Evolutionary conservation across 345 rosid species (phyloP).

Genomic region (Camelina laxa): DNA sequence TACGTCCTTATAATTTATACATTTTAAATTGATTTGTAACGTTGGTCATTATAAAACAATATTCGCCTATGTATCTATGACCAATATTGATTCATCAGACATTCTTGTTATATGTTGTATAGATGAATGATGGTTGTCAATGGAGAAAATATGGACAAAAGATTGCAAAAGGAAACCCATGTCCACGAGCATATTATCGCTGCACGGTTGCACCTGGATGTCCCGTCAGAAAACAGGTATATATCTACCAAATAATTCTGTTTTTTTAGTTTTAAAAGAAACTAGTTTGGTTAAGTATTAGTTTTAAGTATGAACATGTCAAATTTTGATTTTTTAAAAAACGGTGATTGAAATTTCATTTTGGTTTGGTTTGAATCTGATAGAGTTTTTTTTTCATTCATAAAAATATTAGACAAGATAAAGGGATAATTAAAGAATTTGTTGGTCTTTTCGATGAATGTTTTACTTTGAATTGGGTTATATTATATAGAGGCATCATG

Average conservation of each 20-base stretch:
- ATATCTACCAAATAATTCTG: background rate
- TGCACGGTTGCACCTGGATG: conserved; percentile 82
- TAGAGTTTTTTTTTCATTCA: too few species aligned
- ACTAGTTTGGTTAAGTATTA: background rate
- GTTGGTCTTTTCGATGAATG: too few species aligned
- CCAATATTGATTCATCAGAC: background rate
- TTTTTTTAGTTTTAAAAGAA: background rate
- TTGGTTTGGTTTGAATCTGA: too few species aligned
- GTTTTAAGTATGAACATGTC: too few species aligned
- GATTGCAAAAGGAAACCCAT: conserved; percentile 85
- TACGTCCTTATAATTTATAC: conserved; percentile 31
- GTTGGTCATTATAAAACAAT: background rate
- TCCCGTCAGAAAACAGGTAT: conserved; percentile 92
- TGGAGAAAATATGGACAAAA: conserved; percentile 99
- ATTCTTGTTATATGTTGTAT: conserved; percentile 1
- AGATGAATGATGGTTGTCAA: conserved; percentile 98
- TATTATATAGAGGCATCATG: too few species aligned
- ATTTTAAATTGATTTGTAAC: background rate
- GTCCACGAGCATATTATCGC: conserved; percentile 92
- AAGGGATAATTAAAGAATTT: too few species aligned
- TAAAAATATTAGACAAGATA: too few species aligned
- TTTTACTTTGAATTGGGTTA: too few species aligned
- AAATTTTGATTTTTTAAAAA: too few species aligned
- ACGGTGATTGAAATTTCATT: background rate
- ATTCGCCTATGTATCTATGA: conserved; percentile 11